Evolutionary conservation across 345 rosid species (phyloP).

Genomic region (Dimocarpus longan): DNA sequence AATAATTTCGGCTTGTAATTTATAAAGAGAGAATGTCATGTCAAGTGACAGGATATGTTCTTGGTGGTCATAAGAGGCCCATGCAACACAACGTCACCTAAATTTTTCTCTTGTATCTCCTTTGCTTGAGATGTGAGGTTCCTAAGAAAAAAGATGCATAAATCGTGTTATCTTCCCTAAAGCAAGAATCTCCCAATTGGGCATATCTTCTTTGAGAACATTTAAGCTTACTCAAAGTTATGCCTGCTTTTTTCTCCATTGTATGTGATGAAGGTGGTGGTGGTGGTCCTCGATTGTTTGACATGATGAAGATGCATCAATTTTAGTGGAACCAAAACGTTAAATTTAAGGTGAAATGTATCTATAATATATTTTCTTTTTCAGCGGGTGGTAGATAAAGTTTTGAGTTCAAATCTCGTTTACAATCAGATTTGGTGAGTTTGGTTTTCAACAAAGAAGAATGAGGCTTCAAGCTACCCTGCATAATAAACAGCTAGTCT

Average conservation of each 20-base stretch:
- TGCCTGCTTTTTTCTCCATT: background rate
- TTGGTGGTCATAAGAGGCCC: background rate
- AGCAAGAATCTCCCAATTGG: conserved; percentile 8
- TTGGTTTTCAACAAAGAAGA: no score
- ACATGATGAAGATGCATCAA: no score
- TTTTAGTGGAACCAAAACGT: background rate
- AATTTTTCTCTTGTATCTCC: background rate
- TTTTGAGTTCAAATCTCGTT: background rate
- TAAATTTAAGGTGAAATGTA: background rate
- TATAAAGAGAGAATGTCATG: background rate
- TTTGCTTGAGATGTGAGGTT: conserved; percentile 1
- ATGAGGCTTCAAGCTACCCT: no score
- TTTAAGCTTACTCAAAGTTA: background rate
- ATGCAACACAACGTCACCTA: background rate
- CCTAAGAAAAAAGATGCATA: background rate
- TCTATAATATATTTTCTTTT: no score
- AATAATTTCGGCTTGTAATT: background rate
- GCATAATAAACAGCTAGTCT: background rate
- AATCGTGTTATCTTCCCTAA: background rate
- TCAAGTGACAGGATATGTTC: background rate
- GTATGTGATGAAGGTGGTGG: background rate
- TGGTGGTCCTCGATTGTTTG: background rate
- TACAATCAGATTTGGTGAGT: no score
- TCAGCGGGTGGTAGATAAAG: background rate
- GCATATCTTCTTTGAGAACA: background rate